Conservation (phyloP, 257 asterid genomes). For the Plantago elongata region DNA sequence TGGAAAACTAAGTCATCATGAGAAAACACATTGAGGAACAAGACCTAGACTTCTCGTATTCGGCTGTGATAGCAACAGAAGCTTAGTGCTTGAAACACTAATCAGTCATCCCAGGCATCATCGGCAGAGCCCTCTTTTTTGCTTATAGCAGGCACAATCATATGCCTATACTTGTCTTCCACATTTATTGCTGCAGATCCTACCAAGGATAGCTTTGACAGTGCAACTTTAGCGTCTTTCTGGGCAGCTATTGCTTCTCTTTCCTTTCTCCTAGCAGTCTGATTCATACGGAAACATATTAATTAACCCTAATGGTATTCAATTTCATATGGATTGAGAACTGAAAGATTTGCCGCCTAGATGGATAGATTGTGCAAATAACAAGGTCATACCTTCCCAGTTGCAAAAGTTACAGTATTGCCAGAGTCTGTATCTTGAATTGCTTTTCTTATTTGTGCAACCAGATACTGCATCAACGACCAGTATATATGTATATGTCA, state of each 20-base stretch:
- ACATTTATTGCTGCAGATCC: constrained; percentile 50
- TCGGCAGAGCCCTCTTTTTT: constrained; percentile 74
- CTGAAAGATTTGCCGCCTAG: neutral
- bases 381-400: constrained; percentile 63
- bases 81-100: neutral
- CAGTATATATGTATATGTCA: constrained; percentile 11
- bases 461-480: constrained; percentile 52
- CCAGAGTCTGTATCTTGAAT: constrained; percentile 82
- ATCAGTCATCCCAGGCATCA: constrained; percentile 79
- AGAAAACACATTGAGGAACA: neutral
- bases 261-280: constrained; percentile 83
- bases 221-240: constrained; percentile 43
- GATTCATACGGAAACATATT: constrained; percentile 11
- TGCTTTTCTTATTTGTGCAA: constrained; percentile 80
- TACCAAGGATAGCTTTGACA: constrained; percentile 42
- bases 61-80: neutral
- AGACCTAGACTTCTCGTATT: neutral
- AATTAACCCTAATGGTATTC: neutral
- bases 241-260: constrained; percentile 73
- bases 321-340: too few species aligned
- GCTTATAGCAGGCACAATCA: constrained; percentile 48
- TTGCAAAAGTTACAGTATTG: constrained; percentile 54
- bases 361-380: constrained; percentile 2
- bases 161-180: constrained; percentile 73
- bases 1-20: neutral